phyloP scores from a whole-genome alignment of 257 asterid genomes.

The Nicotiana otophora region DNA sequence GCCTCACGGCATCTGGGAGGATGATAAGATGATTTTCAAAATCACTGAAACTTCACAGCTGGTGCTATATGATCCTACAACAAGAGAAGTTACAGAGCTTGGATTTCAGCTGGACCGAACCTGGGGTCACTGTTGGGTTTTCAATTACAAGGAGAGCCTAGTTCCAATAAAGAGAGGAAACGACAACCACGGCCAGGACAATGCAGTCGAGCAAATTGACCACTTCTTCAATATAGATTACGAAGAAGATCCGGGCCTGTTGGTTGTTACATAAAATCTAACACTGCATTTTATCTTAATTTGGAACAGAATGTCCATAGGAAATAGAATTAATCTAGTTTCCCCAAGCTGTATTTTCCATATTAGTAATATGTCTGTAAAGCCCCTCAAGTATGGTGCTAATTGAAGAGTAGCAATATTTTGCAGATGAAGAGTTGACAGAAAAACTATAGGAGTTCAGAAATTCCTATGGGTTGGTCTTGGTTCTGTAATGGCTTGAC shows the following conservation, averaged over 20 bases:
- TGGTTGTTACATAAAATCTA: background rate
- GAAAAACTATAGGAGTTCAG: too few relatives aligned
- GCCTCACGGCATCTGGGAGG: background rate
- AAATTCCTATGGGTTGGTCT: too few relatives aligned
- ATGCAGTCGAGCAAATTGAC: background rate
- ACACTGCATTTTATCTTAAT: too few relatives aligned
- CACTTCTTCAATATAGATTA: background rate
- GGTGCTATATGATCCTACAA: background rate
- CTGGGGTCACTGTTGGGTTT: conserved; percentile 16
- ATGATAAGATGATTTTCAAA: background rate
- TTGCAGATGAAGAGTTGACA: too few relatives aligned
- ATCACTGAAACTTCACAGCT: background rate
- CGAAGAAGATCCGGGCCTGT: background rate
- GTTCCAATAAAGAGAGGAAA: conserved; percentile 29
- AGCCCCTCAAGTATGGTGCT: too few relatives aligned
- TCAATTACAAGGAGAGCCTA: conserved; percentile 38
- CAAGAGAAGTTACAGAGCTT: background rate
- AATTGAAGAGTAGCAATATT: too few relatives aligned
- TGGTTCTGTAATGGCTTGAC: too few relatives aligned
- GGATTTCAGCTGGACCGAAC: background rate
- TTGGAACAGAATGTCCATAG: too few relatives aligned
- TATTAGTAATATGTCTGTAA: too few relatives aligned
- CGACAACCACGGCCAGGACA: conserved; percentile 8
- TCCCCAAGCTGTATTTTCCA: too few relatives aligned
- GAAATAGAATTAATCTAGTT: too few relatives aligned